Evolutionary conservation across 164 flowering plant genomes (phyloP), one percentile per base, ranked within the genome.

Genomic region (Platanus orientalis): DNA sequence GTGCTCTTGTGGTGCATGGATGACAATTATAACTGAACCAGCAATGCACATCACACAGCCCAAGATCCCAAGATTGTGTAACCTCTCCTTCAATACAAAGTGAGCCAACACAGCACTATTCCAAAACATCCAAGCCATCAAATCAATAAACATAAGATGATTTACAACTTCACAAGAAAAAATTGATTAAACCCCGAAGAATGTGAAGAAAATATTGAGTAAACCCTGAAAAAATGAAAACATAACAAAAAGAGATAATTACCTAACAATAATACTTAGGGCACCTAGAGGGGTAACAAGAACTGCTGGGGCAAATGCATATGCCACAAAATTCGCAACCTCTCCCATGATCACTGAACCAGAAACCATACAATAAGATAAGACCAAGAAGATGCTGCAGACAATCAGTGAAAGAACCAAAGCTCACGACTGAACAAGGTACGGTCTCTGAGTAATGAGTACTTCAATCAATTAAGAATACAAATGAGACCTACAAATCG

Each of bases 261-360:
- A 89, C 97, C 97, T 88, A 59, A 90, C 85, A 63, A 88, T 86
- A 3, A 90, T 90, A 61, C 97, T 90, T 56, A 90, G 70, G 36
- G 90, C 91, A 24, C 97, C 97, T 16, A 90, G 88, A 63, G 97
- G 97, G n/a, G 97, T 83, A 54, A 88, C 97, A 60, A 90, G 89
- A 64, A 90, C 84, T 17, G 97, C 94, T 9, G 97, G 97, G 32
- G 97, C 92, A 79, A 85, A 90, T 56, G 91, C 91, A 78, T 90
- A 90, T 7, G 95, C 97, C 50, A 82, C 83, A 64, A 88, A 90
- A 62, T 90, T 90, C 30, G 97, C 89, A 52, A 80, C 75, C 81
- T 90, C 97, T 29, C 97, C 97, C 63, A 90, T 73, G 44, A 88
- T 81, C 97, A 90, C 95, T 86, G 67, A 26, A 76, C 55, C 39